A percentile compares a stretch with the other conserved stretches of the same genome.
Evolutionary conservation across 805 yeast genomes (phyloP).

Genomic region (Pichia insulana): DNA sequence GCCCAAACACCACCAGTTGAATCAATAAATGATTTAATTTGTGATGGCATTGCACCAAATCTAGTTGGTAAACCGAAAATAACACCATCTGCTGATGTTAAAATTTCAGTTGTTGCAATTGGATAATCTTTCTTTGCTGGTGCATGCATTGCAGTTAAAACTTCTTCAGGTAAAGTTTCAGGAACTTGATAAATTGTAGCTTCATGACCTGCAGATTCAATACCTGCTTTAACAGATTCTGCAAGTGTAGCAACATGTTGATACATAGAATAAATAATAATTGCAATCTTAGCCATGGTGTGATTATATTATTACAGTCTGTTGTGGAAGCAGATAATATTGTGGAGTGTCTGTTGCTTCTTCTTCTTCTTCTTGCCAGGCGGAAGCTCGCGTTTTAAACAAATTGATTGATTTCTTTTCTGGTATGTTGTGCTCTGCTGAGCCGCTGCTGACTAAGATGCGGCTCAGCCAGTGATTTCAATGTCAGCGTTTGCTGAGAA

Average conservation of each 20-base stretch:
- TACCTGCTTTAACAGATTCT: constrained; percentile 56
- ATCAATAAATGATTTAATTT: constrained; percentile 70
- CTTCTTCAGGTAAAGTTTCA: constrained; percentile 61
- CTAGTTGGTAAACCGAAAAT: constrained; percentile 83
- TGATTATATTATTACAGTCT: too few relatives aligned
- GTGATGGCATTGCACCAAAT: constrained; percentile 74
- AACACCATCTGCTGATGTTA: constrained; percentile 67
- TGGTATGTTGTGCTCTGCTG: too few relatives aligned
- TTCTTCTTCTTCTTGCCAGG: not conserved
- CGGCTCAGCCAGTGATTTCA: too few relatives aligned
- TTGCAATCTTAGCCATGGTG: constrained; percentile 22
- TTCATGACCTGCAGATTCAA: constrained; percentile 55
- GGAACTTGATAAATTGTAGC: constrained; percentile 70
- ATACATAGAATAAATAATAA: constrained; percentile 65
- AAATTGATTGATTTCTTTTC: too few relatives aligned
- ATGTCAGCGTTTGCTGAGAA: not conserved
- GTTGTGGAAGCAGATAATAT: too few relatives aligned
- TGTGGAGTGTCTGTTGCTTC: not conserved
- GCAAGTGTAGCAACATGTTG: constrained; percentile 70
- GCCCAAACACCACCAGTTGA: constrained; percentile 78
- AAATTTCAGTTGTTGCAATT: constrained; percentile 52
- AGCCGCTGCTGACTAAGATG: too few relatives aligned
- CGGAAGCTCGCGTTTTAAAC: too few relatives aligned
- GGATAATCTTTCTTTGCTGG: constrained; percentile 58
- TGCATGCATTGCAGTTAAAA: constrained; percentile 50